Evolutionary conservation across 2,329 filamentous ascomycete genomes (phyloP).

Genomic region (Penicillium italicum): DNA sequence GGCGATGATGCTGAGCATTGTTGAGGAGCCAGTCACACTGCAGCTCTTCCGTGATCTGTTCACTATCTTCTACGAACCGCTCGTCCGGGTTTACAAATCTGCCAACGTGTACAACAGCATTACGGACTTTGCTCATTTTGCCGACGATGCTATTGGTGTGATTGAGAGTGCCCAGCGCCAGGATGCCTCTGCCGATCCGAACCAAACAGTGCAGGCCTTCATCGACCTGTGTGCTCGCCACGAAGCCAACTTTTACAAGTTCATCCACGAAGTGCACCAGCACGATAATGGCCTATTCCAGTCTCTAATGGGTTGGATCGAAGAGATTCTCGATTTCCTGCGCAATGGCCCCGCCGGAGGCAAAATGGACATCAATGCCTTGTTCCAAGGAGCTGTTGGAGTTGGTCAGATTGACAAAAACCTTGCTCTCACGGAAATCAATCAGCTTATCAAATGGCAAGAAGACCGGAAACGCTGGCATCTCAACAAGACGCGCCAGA

Average conservation of each 20-base stretch:
- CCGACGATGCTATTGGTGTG: conserved; percentile 87
- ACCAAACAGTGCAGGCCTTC: conserved; percentile 96
- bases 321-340: conserved; percentile 90
- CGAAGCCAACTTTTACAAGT: conserved; percentile 97
- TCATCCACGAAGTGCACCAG: conserved; percentile 94
- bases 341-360: conserved; percentile 79
- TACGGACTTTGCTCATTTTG: conserved; percentile 89
- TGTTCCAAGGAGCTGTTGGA: conserved; percentile 77
- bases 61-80: conserved; percentile 97
- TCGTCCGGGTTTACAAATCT: conserved; percentile 96
- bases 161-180: conserved; percentile 64
- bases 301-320: conserved; percentile 94
- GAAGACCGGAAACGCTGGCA: conserved; percentile 97
- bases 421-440: conserved; percentile 73
- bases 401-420: conserved; percentile 65
- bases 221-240: conserved; percentile 95
- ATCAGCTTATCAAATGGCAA: conserved; percentile 87
- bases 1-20: conserved; percentile 91
- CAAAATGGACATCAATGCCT: conserved; percentile 87
- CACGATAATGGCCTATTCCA: conserved; percentile 97
- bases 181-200: conserved; percentile 90
- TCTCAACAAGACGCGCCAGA: conserved; percentile 93
- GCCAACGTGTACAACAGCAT: conserved; percentile 97
- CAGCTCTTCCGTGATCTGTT: conserved; percentile 93
- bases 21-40: conserved; percentile 96